These are phyloP conservation scores for Plasmodium malariae DNA, from an alignment of 169 alveolate genomes.

Conservation along the genomic window DNA sequence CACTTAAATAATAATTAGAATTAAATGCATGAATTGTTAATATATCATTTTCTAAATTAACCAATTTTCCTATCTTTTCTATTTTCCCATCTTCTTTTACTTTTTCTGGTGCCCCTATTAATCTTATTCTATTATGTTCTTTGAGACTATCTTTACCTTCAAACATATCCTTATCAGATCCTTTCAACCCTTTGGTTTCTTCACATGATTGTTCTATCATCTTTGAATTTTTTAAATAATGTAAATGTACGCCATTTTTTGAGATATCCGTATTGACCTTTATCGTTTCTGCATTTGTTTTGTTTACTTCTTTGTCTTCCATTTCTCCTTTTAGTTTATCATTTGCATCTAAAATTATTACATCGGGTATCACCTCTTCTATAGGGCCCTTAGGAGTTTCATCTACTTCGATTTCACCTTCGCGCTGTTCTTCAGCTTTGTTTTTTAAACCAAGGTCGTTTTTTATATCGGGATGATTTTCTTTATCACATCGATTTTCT, in stretches of 20 bases:
- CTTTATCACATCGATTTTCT: no score
- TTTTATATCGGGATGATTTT: no score
- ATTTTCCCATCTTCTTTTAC: slow-evolving; percentile 47
- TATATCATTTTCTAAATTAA: slow-evolving; percentile 49
- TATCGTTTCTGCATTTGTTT: background rate
- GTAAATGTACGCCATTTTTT: background rate
- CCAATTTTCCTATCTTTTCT: slow-evolving; percentile 60
- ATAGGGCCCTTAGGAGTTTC: no score
- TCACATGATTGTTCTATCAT: background rate
- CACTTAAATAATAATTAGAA: slow-evolving; percentile 54
- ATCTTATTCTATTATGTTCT: slow-evolving; percentile 51
- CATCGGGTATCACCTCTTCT: background rate
- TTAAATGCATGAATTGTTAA: slow-evolving; percentile 23
- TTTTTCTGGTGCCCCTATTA: slow-evolving; percentile 64
- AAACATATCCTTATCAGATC: background rate
- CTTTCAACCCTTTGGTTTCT: background rate
- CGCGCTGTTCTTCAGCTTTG: no score
- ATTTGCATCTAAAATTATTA: background rate
- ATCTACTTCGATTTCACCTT: no score
- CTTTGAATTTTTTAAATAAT: background rate
- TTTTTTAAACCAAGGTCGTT: no score
- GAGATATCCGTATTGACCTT: background rate
- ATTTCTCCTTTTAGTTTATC: background rate
- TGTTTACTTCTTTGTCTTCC: background rate
- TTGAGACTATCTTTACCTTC: background rate